These are phyloP conservation scores for Kernera saxatilis DNA, from an alignment of 345 rosid genomes.

Conservation along the genomic window DNA sequence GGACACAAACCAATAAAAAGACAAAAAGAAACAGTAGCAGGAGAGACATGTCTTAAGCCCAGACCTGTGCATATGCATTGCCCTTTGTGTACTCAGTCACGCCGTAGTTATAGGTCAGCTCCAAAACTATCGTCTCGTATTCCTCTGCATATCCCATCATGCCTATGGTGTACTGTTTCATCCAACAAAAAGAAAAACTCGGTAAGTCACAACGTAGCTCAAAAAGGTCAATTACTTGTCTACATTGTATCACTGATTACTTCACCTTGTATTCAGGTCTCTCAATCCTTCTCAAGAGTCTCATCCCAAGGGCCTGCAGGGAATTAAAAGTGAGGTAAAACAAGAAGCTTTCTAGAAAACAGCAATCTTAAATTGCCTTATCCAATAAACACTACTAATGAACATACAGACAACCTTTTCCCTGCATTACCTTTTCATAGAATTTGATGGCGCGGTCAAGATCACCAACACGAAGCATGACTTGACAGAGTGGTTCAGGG, in stretches of 20 bases:
- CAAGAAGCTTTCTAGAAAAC: not conserved
- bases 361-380: not conserved
- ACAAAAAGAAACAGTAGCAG: not conserved
- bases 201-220: not conserved
- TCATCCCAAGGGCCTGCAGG: constrained; percentile 87
- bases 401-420: not conserved
- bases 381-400: not conserved
- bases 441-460: constrained; percentile 75
- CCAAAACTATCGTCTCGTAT: constrained; percentile 69
- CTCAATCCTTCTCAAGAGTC: constrained; percentile 57
- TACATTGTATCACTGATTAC: not conserved
- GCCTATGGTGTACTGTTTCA: constrained; percentile 66
- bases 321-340: not conserved
- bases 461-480: constrained; percentile 95
- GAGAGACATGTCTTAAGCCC: not conserved
- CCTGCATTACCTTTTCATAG: constrained; percentile 69
- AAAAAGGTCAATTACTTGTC: not conserved
- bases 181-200: not conserved
- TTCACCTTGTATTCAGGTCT: constrained; percentile 75
- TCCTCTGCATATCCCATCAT: constrained; percentile 93
- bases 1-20: not conserved
- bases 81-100: constrained; percentile 94
- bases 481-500: constrained; percentile 93
- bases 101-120: constrained; percentile 74
- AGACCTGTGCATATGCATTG: constrained; percentile 86